Percentiles rank a stretch among this genome's conserved stretches.
Evolutionary conservation across 176 grass and related monocot species (phyloP).

Genomic region (Chloris gayana): DNA sequence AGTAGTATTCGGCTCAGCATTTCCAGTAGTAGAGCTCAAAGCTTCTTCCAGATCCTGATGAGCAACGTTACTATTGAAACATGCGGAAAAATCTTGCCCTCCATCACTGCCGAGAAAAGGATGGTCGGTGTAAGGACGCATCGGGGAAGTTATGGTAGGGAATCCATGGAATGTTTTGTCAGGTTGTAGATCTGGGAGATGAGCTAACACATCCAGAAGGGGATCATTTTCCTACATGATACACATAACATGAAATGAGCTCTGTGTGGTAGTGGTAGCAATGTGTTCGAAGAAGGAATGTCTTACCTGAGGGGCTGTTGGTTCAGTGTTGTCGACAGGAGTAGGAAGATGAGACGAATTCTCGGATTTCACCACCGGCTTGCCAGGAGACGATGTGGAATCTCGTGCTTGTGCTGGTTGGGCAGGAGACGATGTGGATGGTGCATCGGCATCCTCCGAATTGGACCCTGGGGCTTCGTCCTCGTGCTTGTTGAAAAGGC

Average conservation of each 20-base stretch:
- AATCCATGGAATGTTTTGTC: constrained; percentile 39
- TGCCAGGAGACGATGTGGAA: too few relatives aligned
- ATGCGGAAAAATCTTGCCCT: constrained; percentile 26
- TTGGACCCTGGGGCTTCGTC: constrained; percentile 28
- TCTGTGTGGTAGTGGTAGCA: neutral
- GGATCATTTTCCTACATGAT: constrained; percentile 25
- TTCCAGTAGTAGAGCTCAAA: constrained; percentile 9
- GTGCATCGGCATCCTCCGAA: constrained; percentile 5
- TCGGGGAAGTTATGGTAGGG: constrained; percentile 49
- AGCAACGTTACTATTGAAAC: constrained; percentile 9
- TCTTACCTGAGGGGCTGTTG: neutral
- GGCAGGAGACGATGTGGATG: constrained; percentile 34
- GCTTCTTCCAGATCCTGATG: constrained; percentile 31
- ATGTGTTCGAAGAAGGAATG: neutral
- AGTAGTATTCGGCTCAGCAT: neutral
- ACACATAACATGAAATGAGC: neutral
- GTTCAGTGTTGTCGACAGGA: neutral
- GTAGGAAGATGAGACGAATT: constrained; percentile 14
- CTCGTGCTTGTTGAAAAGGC: constrained; percentile 68
- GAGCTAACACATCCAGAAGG: constrained; percentile 31
- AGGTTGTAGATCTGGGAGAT: constrained; percentile 32
- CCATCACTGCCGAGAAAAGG: constrained; percentile 44
- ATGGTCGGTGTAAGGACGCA: constrained; percentile 56
- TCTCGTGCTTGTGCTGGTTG: neutral
- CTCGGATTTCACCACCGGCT: neutral